These are phyloP conservation scores for Syzygium aromaticum DNA, from an alignment of 345 rosid genomes.

Conservation along the genomic window DNA sequence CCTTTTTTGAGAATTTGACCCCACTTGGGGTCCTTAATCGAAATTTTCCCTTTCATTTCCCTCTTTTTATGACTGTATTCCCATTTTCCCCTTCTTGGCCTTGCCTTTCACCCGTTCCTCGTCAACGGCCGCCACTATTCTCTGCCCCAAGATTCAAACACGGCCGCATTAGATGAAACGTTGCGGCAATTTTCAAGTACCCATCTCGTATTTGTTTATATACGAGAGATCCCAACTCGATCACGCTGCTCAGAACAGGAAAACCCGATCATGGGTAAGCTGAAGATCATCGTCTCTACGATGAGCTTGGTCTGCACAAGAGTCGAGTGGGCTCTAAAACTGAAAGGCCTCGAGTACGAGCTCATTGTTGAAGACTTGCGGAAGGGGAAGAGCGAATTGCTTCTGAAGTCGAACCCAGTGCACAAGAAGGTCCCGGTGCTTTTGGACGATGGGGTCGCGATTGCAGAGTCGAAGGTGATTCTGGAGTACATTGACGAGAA, in stretches of 20 bases:
- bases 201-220: background rate
- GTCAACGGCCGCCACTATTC: background rate
- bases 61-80: background rate
- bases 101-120: background rate
- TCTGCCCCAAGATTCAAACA: background rate
- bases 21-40: too few species aligned
- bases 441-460: conserved; percentile 1
- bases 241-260: background rate
- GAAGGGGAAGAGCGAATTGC: conserved; percentile 20
- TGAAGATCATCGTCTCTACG: conserved; percentile 8
- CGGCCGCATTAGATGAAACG: background rate
- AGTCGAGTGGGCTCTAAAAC: conserved; percentile 21
- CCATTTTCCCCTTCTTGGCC: background rate
- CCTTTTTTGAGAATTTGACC: too few species aligned
- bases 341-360: conserved; percentile 20
- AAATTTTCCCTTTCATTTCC: too few species aligned
- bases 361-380: conserved; percentile 10
- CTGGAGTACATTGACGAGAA: conserved; percentile 18
- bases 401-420: conserved; percentile 15
- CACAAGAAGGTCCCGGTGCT: conserved; percentile 26
- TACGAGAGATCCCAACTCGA: background rate
- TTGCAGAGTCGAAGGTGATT: conserved; percentile 14
- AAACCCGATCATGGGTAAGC: background rate
- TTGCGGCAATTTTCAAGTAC: background rate
- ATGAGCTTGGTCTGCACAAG: conserved; percentile 9